Evolutionary conservation across 352 stramenopile species (phyloP).

Genomic region (Phytophthora sp.): DNA sequence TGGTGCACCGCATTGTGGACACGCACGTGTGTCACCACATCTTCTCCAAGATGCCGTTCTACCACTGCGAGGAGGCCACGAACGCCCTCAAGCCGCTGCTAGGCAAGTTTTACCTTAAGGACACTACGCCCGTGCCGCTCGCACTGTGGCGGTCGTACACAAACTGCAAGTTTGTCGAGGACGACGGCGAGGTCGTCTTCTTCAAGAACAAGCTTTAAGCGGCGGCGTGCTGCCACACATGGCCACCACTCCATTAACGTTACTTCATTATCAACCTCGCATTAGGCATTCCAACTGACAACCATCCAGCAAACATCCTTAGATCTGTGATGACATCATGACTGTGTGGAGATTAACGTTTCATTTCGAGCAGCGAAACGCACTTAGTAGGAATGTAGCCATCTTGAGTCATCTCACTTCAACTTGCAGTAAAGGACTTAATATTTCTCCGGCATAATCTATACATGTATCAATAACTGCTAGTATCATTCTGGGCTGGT

Average conservation of each 20-base stretch:
- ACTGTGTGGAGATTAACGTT: neutral
- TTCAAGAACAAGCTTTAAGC: constrained; percentile 81
- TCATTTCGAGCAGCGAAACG: constrained; percentile 25
- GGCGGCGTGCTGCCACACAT: neutral
- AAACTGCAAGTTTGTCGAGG: constrained; percentile 95
- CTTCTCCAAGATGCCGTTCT: constrained; percentile 99
- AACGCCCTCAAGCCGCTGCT: constrained; percentile 93
- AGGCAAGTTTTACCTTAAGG: constrained; percentile 96
- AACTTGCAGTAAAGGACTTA: constrained; percentile 18
- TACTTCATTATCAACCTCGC: constrained; percentile 30
- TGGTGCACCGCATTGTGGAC: constrained; percentile 98
- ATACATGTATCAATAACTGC: neutral
- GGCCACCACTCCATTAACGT: constrained; percentile 31
- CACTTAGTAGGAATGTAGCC: constrained; percentile 21
- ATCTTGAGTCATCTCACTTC: constrained; percentile 8
- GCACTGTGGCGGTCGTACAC: constrained; percentile 94
- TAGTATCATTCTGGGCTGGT: constrained; percentile 25
- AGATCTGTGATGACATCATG: constrained; percentile 2
- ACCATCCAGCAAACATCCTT: neutral
- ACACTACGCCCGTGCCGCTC: constrained; percentile 87
- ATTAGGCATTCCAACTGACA: no score
- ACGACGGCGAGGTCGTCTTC: constrained; percentile 91
- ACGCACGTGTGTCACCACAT: constrained; percentile 99
- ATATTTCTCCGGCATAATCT: neutral
- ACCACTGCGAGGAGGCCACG: constrained; percentile 97